Evolutionary conservation across 345 rosid species (phyloP).

Genomic region (Pugionium dolabratum): DNA sequence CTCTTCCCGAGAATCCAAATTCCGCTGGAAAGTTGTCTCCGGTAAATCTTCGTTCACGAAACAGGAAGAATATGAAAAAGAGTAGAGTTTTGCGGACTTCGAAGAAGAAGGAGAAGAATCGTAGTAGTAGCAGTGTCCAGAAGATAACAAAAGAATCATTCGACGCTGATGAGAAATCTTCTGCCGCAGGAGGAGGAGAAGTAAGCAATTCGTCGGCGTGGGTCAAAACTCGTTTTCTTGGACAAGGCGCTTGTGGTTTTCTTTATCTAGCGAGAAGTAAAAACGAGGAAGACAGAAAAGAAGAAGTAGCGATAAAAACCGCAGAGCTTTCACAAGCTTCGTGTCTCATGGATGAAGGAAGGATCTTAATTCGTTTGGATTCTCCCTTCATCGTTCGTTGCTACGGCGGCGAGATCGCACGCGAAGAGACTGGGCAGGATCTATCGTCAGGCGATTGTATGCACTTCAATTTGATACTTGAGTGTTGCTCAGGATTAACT

Average conservation of each 20-base stretch:
- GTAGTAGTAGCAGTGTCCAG: not conserved
- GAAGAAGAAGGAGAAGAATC: not conserved
- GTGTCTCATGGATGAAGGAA: conserved; percentile 9
- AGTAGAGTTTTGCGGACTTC: too few species aligned
- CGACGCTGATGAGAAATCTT: not conserved
- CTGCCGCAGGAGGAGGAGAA: not conserved
- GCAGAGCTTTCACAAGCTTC: conserved; percentile 12
- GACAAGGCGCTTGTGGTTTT: conserved; percentile 18
- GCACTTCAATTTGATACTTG: conserved; percentile 26
- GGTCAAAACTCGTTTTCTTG: conserved; percentile 25
- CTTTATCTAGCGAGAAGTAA: conserved; percentile 2
- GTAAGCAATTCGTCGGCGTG: not conserved
- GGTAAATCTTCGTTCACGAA: too few species aligned
- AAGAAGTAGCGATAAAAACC: conserved; percentile 14
- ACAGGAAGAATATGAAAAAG: too few species aligned
- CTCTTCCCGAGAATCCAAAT: too few species aligned
- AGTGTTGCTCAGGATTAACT: conserved; percentile 14
- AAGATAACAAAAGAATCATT: conserved; percentile 1
- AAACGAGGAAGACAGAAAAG: not conserved
- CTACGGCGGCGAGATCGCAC: conserved; percentile 15
- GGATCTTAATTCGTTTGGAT: not conserved
- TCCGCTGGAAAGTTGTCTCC: too few species aligned
- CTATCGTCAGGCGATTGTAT: too few species aligned
- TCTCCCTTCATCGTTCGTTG: conserved; percentile 12
- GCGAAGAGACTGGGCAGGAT: not conserved